Evolutionary conservation across 495 filamentous ascomycete species (phyloP).

Genomic region (Copromyces sp.): DNA sequence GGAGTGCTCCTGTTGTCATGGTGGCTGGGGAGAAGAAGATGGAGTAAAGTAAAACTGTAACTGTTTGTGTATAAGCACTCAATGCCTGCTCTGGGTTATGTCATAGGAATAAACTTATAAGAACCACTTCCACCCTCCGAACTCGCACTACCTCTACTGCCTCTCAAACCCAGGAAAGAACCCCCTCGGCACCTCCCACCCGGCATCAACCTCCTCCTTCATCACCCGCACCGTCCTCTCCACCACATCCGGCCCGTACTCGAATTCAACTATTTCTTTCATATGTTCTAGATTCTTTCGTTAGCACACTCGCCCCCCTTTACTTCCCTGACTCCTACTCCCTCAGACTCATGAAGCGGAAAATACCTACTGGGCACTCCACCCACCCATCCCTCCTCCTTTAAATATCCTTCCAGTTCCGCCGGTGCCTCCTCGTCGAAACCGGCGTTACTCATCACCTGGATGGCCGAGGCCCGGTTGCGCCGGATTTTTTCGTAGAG

Average conservation of each 20-base stretch:
- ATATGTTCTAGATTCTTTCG: background rate
- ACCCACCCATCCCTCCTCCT: conserved; percentile 6
- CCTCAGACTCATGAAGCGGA: background rate
- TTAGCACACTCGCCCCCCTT: background rate
- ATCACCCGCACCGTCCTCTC: conserved; percentile 5
- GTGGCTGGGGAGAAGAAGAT: background rate
- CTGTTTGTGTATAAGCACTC: background rate
- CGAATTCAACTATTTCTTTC: conserved; percentile 11
- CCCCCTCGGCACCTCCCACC: conserved; percentile 10
- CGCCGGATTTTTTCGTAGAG: conserved; percentile 44
- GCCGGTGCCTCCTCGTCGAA: conserved; percentile 11
- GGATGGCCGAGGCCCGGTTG: conserved; percentile 41
- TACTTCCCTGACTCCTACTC: background rate
- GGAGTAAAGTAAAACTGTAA: background rate
- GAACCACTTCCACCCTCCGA: background rate
- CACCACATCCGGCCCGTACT: conserved; percentile 15
- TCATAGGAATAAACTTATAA: background rate
- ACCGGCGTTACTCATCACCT: conserved; percentile 32
- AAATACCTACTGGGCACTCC: background rate
- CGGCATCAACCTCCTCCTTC: conserved; percentile 3
- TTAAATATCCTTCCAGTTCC: conserved; percentile 9
- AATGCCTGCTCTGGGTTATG: background rate
- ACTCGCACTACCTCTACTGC: background rate
- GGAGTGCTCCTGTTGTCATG: background rate
- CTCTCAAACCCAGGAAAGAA: conserved; percentile 3